Conservation (phyloP, 352 stramenopile genomes). For the Phytophthora pseudosyringae region DNA sequence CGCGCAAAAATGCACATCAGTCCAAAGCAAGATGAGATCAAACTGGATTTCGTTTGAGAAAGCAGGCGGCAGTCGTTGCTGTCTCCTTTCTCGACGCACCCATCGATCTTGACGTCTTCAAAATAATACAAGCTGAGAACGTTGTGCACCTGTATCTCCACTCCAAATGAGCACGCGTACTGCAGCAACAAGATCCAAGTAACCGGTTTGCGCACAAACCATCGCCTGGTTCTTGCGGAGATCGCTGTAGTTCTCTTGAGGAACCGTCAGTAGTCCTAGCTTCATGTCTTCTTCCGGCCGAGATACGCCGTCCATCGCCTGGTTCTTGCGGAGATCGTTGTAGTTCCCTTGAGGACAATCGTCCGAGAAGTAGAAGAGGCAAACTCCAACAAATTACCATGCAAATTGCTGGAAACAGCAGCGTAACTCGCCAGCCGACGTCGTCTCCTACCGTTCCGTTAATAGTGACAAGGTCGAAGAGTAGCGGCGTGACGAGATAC, state of each 20-base stretch:
- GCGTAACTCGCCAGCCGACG: constrained; percentile 90
- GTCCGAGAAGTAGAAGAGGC: constrained; percentile 18
- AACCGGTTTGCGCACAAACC: constrained; percentile 46
- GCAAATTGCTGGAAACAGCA: constrained; percentile 86
- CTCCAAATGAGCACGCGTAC: constrained; percentile 87
- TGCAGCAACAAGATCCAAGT: constrained; percentile 74
- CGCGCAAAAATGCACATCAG: constrained; percentile 93
- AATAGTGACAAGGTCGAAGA: neutral
- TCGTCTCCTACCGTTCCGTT: constrained; percentile 44
- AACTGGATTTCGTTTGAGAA: constrained; percentile 44
- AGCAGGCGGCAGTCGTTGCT: constrained; percentile 30
- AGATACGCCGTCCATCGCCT: constrained; percentile 14
- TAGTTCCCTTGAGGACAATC: constrained; percentile 35
- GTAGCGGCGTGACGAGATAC: neutral
- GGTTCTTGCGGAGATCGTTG: constrained; percentile 18
- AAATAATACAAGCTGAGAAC: constrained; percentile 92
- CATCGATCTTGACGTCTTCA: constrained; percentile 75
- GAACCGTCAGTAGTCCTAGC: constrained; percentile 48
- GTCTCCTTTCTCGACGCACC: constrained; percentile 30
- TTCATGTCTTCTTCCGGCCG: constrained; percentile 20
- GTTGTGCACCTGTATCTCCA: constrained; percentile 96
- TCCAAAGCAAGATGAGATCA: constrained; percentile 92
- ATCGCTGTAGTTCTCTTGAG: too few relatives aligned
- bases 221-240: too few relatives aligned
- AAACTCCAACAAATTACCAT: constrained; percentile 61